These are phyloP conservation scores for Oenanthe javanica DNA, from an alignment of 140 eudicot genomes.

Conservation along the genomic window DNA sequence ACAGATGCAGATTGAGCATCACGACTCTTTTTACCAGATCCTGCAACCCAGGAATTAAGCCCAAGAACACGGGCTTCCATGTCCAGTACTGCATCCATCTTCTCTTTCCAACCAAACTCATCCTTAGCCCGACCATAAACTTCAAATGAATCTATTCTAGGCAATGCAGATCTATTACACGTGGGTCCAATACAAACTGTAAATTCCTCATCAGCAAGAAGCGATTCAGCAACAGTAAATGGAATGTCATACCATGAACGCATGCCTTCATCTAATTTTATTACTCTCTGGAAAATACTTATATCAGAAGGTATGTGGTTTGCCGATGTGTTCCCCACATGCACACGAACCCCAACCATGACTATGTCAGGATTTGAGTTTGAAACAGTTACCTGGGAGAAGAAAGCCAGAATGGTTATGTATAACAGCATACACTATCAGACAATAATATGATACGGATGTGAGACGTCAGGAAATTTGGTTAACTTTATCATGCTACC, in stretches of 20 bases:
- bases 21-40: constrained; percentile 62
- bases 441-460: background rate
- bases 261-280: constrained; percentile 95
- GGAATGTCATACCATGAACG: constrained; percentile 99
- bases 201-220: constrained; percentile 94
- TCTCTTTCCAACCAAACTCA: constrained; percentile 99
- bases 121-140: constrained; percentile 96
- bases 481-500: background rate
- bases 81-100: constrained; percentile 93
- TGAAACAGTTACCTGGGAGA: constrained; percentile 65
- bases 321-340: constrained; percentile 89
- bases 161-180: constrained; percentile 64
- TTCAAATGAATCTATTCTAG: constrained; percentile 87
- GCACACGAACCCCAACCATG: constrained; percentile 94
- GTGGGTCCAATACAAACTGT: constrained; percentile 68
- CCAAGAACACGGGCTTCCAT: constrained; percentile 97
- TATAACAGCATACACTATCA: background rate
- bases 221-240: constrained; percentile 93
- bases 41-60: constrained; percentile 53
- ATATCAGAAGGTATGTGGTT: constrained; percentile 95
- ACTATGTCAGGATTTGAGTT: constrained; percentile 95
- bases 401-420: background rate
- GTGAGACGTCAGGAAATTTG: background rate
- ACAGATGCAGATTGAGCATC: constrained; percentile 58
- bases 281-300: constrained; percentile 78